Base-by-base conservation (phyloP, 1,139 yeast species). In the Saccharomycopsis hybrid region DNA sequence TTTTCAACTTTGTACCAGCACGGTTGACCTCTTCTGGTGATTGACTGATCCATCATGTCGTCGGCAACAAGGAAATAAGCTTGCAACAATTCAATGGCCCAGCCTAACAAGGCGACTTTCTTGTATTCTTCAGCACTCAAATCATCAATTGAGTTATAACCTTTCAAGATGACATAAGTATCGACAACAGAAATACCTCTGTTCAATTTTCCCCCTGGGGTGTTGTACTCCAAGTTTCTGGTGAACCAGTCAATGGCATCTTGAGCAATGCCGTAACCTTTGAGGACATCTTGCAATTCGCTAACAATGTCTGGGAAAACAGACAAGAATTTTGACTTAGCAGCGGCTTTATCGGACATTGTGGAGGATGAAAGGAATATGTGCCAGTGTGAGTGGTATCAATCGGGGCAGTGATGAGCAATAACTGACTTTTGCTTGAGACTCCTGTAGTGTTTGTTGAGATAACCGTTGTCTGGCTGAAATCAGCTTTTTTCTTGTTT, bases 61-160 rank as follows among this genome's bases (percentile, higher is more conserved):
- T 94, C 99, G 37, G 97, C 95, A 49, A 94, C 97, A 60, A 94
- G 76, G 73, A 94, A 94, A 68, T 88, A 92, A 2, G 97, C 98
- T 70, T 94, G 99, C 60, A 92, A 76, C 60, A 92, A 76, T 70
- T 94, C 99, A 60, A 94, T 82, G 59, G 90, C 77, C 98, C 98
- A 94, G 25, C 99, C 99, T 59, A 94, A 77, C 50, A 90, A 72
- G 9, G 97, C 95, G 44, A 88, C 88, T 62, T 82, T 82, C 66
- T 79, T 80, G 73, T 89, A 92, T 62, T 88, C 92, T 41, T 71
- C 84, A 32, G 67, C 75, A 18, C 73, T 60, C 55, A 92, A 74
- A 51, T 82, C 87, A n/a, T 74, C 77, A 48, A 71, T 64, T 1
- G 77, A 68, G 58, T 78, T 75, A 59, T 78, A 77, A 35, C 76